These are phyloP conservation scores for Carpinus fangiana DNA, from an alignment of 306 rosid species.

Conservation along the genomic window DNA sequence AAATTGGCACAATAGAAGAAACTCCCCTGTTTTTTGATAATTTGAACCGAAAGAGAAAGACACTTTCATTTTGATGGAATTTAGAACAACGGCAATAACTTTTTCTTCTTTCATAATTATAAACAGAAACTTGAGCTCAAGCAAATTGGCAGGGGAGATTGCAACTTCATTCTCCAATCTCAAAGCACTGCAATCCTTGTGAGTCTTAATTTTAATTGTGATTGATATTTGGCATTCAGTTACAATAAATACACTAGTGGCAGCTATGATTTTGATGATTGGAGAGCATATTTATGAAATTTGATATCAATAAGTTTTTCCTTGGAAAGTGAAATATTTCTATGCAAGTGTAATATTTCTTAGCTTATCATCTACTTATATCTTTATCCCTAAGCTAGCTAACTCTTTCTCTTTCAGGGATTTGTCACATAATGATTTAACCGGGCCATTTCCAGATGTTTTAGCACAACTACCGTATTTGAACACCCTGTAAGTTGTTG, in stretches of 20 bases:
- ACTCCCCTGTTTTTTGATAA: too few species aligned
- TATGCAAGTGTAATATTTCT: not conserved
- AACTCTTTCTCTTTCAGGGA: conserved; percentile 27
- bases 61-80: not conserved
- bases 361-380: not conserved
- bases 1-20: too few species aligned
- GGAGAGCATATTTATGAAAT: not conserved
- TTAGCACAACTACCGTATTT: conserved; percentile 28
- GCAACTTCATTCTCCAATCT: conserved; percentile 13
- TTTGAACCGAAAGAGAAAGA: too few species aligned
- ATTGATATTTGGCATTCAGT: not conserved
- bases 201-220: not conserved
- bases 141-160: conserved; percentile 21
- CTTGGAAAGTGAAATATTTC: not conserved
- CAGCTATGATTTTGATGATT: too few species aligned
- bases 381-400: not conserved
- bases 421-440: conserved; percentile 47
- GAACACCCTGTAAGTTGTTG: conserved; percentile 34
- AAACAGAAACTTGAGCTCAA: conserved; percentile 37
- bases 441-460: conserved; percentile 38
- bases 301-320: not conserved
- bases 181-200: conserved; percentile 22
- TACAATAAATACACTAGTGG: too few species aligned
- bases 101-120: not conserved
- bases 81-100: not conserved